Base-by-base conservation (phyloP, 179 eudicot genomes). In the Silene coronaria region DNA sequence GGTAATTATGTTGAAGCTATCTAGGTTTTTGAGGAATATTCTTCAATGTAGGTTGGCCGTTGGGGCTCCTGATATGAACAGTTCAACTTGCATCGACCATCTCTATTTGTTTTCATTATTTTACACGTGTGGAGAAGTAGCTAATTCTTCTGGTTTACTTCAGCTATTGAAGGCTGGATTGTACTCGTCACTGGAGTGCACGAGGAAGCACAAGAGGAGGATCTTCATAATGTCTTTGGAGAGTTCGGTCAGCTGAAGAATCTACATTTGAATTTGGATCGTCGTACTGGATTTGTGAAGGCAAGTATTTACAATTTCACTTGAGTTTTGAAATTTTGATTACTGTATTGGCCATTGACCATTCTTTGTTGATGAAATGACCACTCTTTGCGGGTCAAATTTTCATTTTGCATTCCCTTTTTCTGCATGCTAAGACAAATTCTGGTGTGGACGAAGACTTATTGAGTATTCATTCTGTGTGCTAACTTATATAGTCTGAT, bases 141-240 rank as follows among this genome's bases (percentile, higher is more conserved):
- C 58, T 67, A 64, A 69, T 75, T 51, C 9, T 27, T 74, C n/a
- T 23, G 48, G 73, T 9, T 23, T 74, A 73, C 2, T 88, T 81
- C 88, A 93, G 98, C 98, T n/a, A 91, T 93, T 80, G 98, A 93
- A 86, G 97, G 97, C 75, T 93, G 96, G 96, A 93, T 91, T 81
- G 75, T 93, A 78, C 84, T 91, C 34, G 96, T 93, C 34, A 89
- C 96, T 23, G 97, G 98, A 78, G 91, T 90, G 64, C 91, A 93
- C 66, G 82, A 84, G 84, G 97, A 92, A 82, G 92, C 95, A 12
- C 96, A 89, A 82, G 96, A 91, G 71, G 98, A 93, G 66, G 91
- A 91, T 79, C 83, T 93, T 78, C 91, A 85, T 38, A 87, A 91
- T 88, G 88, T 80, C 75, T 90, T 93, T 77, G 93, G 97, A 67